Evolutionary conservation across 805 yeast genomes (phyloP).

Genomic region (Schwanniomyces yamadae): DNA sequence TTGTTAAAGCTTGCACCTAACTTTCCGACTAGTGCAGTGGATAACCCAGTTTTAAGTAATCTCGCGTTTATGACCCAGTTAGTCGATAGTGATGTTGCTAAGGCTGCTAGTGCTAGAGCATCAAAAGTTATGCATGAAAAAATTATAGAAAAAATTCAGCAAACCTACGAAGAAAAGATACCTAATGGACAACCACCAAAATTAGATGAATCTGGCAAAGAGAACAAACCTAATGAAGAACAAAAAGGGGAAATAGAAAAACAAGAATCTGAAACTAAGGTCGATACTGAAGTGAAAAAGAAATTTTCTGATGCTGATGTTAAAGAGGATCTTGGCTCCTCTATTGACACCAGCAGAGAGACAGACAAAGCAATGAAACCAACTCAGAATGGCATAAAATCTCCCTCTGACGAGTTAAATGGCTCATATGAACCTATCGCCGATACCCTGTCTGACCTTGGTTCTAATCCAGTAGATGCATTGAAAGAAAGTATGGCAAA

Average conservation of each 20-base stretch:
- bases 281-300: slow-evolving; percentile 6
- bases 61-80: slow-evolving; percentile 81
- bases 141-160: slow-evolving; percentile 36
- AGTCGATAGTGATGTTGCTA: slow-evolving; percentile 83
- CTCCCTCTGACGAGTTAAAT: not conserved
- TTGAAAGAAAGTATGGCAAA: slow-evolving; percentile 61
- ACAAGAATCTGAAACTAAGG: slow-evolving; percentile 11
- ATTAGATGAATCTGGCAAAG: slow-evolving; percentile 11
- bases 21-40: slow-evolving; percentile 79
- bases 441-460: not conserved
- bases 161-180: slow-evolving; percentile 24
- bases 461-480: slow-evolving; percentile 13
- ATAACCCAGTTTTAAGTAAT: slow-evolving; percentile 93
- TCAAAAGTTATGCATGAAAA: slow-evolving; percentile 48
- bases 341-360: not conserved
- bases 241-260: slow-evolving; percentile 9
- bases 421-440: too few species aligned
- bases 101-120: slow-evolving; percentile 73
- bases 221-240: slow-evolving; percentile 4
- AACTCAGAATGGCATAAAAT: slow-evolving; percentile 1
- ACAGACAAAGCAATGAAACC: not conserved
- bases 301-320: not conserved
- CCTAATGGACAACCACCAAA: too few species aligned
- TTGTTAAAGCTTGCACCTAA: slow-evolving; percentile 81
- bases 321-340: not conserved